Evolutionary conservation across 306 rosid genomes (phyloP), one percentile per base, ranked within the genome.

Genomic region (Astragalus glycyphyllos): DNA sequence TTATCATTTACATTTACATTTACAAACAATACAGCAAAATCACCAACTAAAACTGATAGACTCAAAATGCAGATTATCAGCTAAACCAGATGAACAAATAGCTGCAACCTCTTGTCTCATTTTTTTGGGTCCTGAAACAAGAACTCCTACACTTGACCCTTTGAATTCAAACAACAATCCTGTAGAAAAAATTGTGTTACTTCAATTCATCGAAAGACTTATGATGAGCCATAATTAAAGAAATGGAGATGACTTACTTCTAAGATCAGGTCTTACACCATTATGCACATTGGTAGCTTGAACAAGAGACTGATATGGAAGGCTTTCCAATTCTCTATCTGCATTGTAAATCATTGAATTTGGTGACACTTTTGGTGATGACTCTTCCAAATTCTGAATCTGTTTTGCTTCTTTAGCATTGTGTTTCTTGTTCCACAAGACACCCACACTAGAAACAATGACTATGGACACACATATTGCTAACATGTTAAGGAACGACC

Each of bases 1-100:
- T 26, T 26, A 26, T 26, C 31, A 26, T 26, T 26, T 26, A 26
- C 31, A 26, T 26, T 26, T 26, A 26, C 31, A 26, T 26, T 26
- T 26, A 2, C 31, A 26, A 26, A 26, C 31, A 26, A 2, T 26
- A 26, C 31, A 26, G 15, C 14, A 49, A 38, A 46, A 65, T 88
- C 88, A 91, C 97, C 97, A 91, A 53, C 81, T 85, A 62, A 91
- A 91, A 75, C 97, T 91, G 10, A 86, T 78, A 35, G 89, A 89
- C 75, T 88, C 88, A 49, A 87, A 77, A 67, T 88, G 96, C 53
- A 91, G 68, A 79, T 89, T 89, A 31, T 82, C 80, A 15, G 63
- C 81, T 67, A 77, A 77, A 66, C 85, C 86, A 55, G 77, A 80
- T 64, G 88, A 83, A 58, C 97, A 91, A 75, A 89, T 87, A 75